Conservation (phyloP, 2,329 filamentous ascomycete species). For the Exophiala dermatitidis region DNA sequence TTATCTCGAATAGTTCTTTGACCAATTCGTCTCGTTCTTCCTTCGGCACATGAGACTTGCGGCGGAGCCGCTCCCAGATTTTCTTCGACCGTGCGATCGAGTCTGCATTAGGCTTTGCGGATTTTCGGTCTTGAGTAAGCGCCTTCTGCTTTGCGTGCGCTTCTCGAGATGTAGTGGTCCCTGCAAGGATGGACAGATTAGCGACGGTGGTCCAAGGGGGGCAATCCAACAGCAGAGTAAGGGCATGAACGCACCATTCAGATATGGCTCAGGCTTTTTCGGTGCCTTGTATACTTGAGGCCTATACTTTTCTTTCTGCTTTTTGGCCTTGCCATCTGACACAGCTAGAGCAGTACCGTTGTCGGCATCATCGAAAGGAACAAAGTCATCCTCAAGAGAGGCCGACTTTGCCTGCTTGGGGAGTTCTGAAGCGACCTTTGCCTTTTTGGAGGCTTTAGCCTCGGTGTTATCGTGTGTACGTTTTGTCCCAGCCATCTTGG, state of each 20-base stretch:
- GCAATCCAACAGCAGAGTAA: neutral
- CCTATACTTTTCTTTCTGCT: neutral
- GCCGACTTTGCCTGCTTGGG: neutral
- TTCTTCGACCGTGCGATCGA: constrained; percentile 85
- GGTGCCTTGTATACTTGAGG: neutral
- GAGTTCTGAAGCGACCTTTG: constrained; percentile 1
- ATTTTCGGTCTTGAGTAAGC: constrained; percentile 78
- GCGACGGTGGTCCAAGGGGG: neutral
- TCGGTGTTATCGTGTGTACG: constrained; percentile 10
- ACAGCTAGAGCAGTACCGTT: neutral
- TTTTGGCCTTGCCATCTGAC: neutral
- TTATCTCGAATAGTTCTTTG: constrained; percentile 81
- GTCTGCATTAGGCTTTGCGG: constrained; percentile 87
- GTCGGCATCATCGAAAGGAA: constrained; percentile 1
- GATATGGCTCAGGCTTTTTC: constrained; percentile 8
- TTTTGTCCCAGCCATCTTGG: constrained; percentile 20
- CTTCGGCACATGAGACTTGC: constrained; percentile 86
- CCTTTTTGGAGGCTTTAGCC: constrained; percentile 15
- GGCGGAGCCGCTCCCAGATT: constrained; percentile 86
- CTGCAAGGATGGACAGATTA: constrained; percentile 27
- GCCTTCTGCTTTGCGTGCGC: constrained; percentile 90
- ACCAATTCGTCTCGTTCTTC: constrained; percentile 84
- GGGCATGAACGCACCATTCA: constrained; percentile 10
- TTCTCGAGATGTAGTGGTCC: constrained; percentile 65
- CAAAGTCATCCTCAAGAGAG: constrained; percentile 2